These are phyloP conservation scores for Grosmannia huntii DNA, from an alignment of 2,329 filamentous ascomycete species.

Conservation along the genomic window DNA sequence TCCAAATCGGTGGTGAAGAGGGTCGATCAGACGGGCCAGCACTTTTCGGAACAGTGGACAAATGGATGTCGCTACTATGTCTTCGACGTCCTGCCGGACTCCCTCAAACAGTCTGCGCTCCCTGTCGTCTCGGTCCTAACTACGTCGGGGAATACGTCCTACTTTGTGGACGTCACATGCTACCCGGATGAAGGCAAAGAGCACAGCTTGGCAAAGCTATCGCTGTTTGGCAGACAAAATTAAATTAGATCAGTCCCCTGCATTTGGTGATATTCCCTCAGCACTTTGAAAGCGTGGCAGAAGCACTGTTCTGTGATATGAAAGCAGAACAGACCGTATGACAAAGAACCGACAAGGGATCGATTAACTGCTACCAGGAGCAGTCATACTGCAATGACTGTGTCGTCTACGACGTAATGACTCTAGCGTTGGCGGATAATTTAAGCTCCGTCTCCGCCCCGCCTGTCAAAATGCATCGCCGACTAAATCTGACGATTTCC, in stretches of 20 bases:
- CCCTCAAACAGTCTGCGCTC: not conserved
- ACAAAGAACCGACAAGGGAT: too few species aligned
- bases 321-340: too few species aligned
- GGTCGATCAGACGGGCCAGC: not conserved
- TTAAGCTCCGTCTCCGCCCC: not conserved
- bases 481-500: not conserved
- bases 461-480: not conserved
- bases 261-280: too few species aligned
- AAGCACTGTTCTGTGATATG: too few species aligned
- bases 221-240: too few species aligned
- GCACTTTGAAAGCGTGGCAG: too few species aligned
- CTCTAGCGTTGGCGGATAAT: not conserved
- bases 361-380: too few species aligned
- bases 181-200: too few species aligned
- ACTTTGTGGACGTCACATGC: not conserved
- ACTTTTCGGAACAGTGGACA: not conserved
- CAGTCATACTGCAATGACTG: too few species aligned
- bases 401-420: too few species aligned
- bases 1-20: not conserved
- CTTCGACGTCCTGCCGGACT: not conserved
- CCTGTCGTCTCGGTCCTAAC: not conserved
- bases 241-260: too few species aligned
- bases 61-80: not conserved
- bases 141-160: not conserved
- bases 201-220: too few species aligned